Conservation (phyloP, 805 yeast genomes). For the Kluyveromyces lactis region DNA sequence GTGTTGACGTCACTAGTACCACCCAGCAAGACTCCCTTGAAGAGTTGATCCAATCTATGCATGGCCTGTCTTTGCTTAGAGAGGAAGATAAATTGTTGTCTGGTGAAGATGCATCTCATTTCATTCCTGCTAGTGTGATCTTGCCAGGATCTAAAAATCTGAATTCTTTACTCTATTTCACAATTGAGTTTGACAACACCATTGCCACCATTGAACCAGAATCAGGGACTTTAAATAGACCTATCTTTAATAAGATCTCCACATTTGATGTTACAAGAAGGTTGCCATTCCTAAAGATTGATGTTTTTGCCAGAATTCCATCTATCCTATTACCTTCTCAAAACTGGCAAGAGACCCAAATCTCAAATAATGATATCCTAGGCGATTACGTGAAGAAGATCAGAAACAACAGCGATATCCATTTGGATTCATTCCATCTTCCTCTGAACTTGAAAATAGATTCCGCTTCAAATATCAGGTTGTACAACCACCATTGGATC, state of each 20-base stretch:
- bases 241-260: slow-evolving; percentile 83
- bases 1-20: slow-evolving; percentile 25
- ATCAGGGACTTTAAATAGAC: slow-evolving; percentile 67
- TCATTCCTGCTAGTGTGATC: slow-evolving; percentile 46
- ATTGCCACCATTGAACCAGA: slow-evolving; percentile 83
- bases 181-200: slow-evolving; percentile 91
- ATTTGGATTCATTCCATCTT: slow-evolving; percentile 63
- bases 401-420: slow-evolving; percentile 52
- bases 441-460: slow-evolving; percentile 47
- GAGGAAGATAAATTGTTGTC: slow-evolving; percentile 29
- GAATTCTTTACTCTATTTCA: slow-evolving; percentile 70
- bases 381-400: slow-evolving; percentile 22
- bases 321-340: slow-evolving; percentile 45
- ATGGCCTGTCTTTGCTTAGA: slow-evolving; percentile 26
- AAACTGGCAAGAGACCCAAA: slow-evolving; percentile 25
- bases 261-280: slow-evolving; percentile 79
- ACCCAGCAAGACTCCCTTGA: slow-evolving; percentile 17
- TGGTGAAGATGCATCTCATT: slow-evolving; percentile 24
- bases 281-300: slow-evolving; percentile 56
- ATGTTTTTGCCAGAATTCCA: slow-evolving; percentile 74
- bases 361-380: slow-evolving; percentile 16
- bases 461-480: slow-evolving; percentile 43
- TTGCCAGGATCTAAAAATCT: slow-evolving; percentile 47
- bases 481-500: slow-evolving; percentile 59
- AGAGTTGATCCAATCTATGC: slow-evolving; percentile 20